phyloP scores from a whole-genome alignment of 176 grass and related monocot genomes.

The Rhynchospora tenuis region DNA sequence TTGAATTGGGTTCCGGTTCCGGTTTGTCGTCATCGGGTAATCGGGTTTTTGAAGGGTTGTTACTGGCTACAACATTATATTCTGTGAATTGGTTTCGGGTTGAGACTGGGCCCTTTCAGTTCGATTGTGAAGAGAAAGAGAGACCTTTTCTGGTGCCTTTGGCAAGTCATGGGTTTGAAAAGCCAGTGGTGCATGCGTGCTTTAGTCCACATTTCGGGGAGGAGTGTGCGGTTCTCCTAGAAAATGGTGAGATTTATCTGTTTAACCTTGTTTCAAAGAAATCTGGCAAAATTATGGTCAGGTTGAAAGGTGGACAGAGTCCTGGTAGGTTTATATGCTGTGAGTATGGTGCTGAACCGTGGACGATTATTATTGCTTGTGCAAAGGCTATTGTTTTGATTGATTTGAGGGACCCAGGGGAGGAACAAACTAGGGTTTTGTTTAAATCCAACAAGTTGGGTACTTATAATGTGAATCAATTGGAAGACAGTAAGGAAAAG shows the following conservation, averaged over 20 bases:
- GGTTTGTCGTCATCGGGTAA: conserved; percentile 10
- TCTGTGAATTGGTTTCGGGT: conserved; percentile 75
- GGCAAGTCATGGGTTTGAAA: conserved; percentile 54
- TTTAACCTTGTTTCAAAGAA: conserved; percentile 43
- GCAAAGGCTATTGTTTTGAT: conserved; percentile 44
- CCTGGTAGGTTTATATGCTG: conserved; percentile 56
- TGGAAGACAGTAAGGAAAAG: conserved; percentile 26
- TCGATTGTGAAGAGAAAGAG: neutral
- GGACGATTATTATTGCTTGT: conserved; percentile 50
- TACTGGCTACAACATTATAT: conserved; percentile 63
- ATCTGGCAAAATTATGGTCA: conserved; percentile 41
- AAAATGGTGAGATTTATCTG: conserved; percentile 66
- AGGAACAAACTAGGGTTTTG: conserved; percentile 29
- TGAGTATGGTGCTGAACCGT: conserved; percentile 59
- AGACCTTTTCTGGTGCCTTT: conserved; percentile 22
- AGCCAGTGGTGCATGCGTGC: conserved; percentile 47
- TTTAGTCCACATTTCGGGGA: conserved; percentile 60
- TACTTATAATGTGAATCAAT: conserved; percentile 21
- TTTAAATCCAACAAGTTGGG: conserved; percentile 32
- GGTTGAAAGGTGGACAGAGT: conserved; percentile 27
- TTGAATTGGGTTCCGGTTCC: neutral
- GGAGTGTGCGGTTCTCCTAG: conserved; percentile 51
- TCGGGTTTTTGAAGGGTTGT: conserved; percentile 39
- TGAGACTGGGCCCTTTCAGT: conserved; percentile 21
- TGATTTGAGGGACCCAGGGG: conserved; percentile 50